Conservation (phyloP, 2,329 filamentous ascomycete genomes). For the Emmonsiellopsis sp. region DNA sequence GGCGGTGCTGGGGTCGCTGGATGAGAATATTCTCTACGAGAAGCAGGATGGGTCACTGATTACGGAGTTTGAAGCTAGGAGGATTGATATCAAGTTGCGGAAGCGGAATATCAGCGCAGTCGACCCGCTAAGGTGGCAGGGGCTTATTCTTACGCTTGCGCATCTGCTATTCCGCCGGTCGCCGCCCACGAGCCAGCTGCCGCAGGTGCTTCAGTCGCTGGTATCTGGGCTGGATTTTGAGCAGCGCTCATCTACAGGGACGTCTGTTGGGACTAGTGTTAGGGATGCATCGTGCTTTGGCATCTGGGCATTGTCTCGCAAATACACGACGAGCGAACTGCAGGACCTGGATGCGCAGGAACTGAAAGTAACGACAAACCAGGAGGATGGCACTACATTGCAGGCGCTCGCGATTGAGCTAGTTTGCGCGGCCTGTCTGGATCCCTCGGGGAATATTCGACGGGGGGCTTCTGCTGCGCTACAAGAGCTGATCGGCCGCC, state of each 20-base stretch:
- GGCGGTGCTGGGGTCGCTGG: constrained; percentile 63
- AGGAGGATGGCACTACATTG: constrained; percentile 42
- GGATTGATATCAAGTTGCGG: constrained; percentile 28
- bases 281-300: constrained; percentile 94
- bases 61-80: constrained; percentile 25
- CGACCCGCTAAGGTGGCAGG: constrained; percentile 82
- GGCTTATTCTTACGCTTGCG: constrained; percentile 75
- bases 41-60: constrained; percentile 34
- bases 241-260: constrained; percentile 76
- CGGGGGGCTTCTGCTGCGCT: constrained; percentile 86
- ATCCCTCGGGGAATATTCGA: constrained; percentile 87
- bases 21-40: constrained; percentile 53
- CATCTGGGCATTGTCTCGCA: constrained; percentile 81
- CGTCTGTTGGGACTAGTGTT: constrained; percentile 78
- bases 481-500: constrained; percentile 86
- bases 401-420: constrained; percentile 76
- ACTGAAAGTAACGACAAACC: constrained; percentile 21
- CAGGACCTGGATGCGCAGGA: constrained; percentile 45
- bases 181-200: constrained; percentile 60
- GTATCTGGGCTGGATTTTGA: constrained; percentile 79
- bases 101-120: constrained; percentile 60
- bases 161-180: constrained; percentile 81
- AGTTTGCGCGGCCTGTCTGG: constrained; percentile 71
- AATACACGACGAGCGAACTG: constrained; percentile 75
- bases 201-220: constrained; percentile 66